Conservation (phyloP, 192 early-diverging fungal species). For the Backusella luteola region DNA sequence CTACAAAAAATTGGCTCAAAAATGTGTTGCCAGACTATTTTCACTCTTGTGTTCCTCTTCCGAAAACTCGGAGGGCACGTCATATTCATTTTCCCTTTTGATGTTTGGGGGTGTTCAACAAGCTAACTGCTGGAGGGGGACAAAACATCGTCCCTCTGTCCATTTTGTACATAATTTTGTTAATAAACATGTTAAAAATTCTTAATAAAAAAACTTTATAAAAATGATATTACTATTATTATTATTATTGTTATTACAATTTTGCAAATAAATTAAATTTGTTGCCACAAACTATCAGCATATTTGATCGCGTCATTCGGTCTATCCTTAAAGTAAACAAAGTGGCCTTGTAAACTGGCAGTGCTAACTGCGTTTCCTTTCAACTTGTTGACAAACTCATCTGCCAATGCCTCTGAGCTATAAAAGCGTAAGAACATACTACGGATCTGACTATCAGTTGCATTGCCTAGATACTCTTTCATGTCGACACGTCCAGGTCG, state of each 20-base stretch:
- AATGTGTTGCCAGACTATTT: background rate
- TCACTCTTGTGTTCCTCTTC: background rate
- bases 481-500: slow-evolving; percentile 80
- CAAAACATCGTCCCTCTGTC: background rate
- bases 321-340: slow-evolving; percentile 82
- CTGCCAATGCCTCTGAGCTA: slow-evolving; percentile 55
- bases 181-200: background rate
- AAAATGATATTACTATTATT: background rate
- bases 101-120: background rate
- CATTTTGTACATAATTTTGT: background rate
- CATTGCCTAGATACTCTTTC: slow-evolving; percentile 74
- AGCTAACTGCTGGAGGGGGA: background rate
- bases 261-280: background rate
- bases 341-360: slow-evolving; percentile 93
- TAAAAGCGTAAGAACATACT: slow-evolving; percentile 85
- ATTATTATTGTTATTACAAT: background rate
- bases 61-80: background rate
- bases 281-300: slow-evolving; percentile 24
- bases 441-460: slow-evolving; percentile 62
- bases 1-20: background rate
- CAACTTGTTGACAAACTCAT: slow-evolving; percentile 64
- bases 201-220: background rate
- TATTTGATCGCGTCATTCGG: slow-evolving; percentile 65
- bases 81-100: background rate
- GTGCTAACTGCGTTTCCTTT: slow-evolving; percentile 67